These are phyloP conservation scores for Aureobasidium sp. DNA, from an alignment of 2,329 filamentous ascomycete genomes.

Conservation along the genomic window DNA sequence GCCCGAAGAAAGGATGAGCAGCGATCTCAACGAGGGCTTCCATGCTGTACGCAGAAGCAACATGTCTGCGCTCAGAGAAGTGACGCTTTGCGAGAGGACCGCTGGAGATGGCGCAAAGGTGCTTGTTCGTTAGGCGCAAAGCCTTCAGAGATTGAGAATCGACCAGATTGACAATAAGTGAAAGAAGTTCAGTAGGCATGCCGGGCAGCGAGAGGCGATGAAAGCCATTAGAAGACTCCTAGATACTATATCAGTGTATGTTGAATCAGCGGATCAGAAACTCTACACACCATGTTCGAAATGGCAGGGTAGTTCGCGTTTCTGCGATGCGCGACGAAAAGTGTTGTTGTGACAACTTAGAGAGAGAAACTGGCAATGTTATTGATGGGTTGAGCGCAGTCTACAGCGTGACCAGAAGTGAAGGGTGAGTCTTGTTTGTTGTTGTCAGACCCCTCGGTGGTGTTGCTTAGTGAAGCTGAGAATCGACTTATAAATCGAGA, in stretches of 20 bases:
- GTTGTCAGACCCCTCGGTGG: neutral
- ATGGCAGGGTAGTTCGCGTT: neutral
- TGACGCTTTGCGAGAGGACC: neutral
- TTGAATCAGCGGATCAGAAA: too few species aligned
- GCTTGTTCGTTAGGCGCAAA: neutral
- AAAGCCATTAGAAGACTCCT: neutral
- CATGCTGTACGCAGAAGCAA: neutral
- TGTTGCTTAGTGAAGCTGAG: neutral
- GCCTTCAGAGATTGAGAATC: neutral
- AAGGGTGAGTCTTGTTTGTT: neutral
- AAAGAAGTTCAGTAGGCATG: neutral
- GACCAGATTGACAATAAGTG: neutral
- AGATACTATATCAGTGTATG: neutral
- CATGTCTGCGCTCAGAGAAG: neutral
- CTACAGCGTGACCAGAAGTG: neutral
- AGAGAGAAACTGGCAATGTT: neutral
- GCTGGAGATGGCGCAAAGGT: neutral
- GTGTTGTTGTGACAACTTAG: too few species aligned
- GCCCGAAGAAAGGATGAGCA: constrained; percentile 2
- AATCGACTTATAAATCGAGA: neutral
- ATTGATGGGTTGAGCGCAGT: neutral
- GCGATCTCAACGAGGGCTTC: constrained; percentile 3
- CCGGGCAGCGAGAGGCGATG: neutral
- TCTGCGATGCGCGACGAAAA: neutral
- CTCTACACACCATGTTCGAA: neutral